Evolutionary conservation across 139 green algal genomes (phyloP).

Genomic region (Haematococcus lacustris): DNA sequence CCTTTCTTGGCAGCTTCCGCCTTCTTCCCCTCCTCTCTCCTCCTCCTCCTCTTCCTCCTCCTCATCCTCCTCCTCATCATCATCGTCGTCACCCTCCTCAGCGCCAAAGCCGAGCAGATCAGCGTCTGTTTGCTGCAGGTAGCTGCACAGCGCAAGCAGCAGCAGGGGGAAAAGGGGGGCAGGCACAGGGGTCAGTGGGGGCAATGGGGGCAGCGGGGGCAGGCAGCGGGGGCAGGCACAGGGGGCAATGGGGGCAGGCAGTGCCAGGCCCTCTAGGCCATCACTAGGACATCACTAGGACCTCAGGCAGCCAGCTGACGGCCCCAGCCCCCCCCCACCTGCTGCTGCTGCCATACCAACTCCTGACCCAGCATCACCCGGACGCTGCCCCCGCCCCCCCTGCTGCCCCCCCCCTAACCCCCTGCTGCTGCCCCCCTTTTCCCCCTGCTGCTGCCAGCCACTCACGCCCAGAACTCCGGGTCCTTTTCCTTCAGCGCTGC

Average conservation of each 20-base stretch:
- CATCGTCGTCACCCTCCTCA: slow-evolving; percentile 47
- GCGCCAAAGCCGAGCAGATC: slow-evolving; percentile 80
- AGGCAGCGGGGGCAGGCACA: not conserved
- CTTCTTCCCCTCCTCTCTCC: slow-evolving; percentile 20
- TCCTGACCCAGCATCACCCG: not conserved
- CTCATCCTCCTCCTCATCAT: slow-evolving; percentile 37
- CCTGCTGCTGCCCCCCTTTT: not conserved
- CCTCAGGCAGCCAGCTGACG: not conserved
- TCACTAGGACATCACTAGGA: not conserved
- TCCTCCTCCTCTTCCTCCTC: slow-evolving; percentile 42
- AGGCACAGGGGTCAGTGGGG: not conserved
- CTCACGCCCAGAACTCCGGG: slow-evolving; percentile 87
- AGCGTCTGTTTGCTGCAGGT: slow-evolving; percentile 69
- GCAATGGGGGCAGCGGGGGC: no score
- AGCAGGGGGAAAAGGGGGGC: not conserved
- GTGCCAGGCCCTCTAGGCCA: not conserved
- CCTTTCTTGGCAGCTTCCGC: slow-evolving; percentile 4
- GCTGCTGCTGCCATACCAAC: not conserved
- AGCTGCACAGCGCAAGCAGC: not conserved
- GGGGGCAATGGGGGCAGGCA: not conserved
- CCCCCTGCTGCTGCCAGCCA: slow-evolving; percentile 26
- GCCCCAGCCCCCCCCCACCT: not conserved
- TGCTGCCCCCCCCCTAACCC: not conserved
- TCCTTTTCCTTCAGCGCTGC: slow-evolving; percentile 76
- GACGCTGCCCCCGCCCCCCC: not conserved